Base-by-base conservation (phyloP, 2,329 filamentous ascomycete genomes). In the Fusarium coffeatum region DNA sequence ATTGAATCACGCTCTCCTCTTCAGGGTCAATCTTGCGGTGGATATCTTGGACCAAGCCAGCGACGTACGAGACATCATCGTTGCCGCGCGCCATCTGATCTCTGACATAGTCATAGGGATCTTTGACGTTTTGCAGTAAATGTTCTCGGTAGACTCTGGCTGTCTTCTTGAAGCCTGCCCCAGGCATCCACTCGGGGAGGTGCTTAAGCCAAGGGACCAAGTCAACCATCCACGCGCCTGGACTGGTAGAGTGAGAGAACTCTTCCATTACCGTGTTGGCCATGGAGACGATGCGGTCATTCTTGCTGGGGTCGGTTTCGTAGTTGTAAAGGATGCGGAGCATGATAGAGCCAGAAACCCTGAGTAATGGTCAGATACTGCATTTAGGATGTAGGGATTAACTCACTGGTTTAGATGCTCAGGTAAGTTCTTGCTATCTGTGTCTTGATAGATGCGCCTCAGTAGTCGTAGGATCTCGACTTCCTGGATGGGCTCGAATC, bases 301-400 rank as follows among this genome's bases (percentile, higher is more conserved):
- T 67, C 16, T 22, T 41, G 0, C 3, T 10, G 2, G 42, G 11
- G 12, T 62, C 46, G 8, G 56, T 63, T 5, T 51, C 23, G 11
- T 67, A 67, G 8, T 62, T 63, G 18, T 67, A 67, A 0, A 67
- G 45, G 4, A 67, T 62, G 1, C 46, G 56, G 7, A 67, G 56
- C 63, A 67, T 67, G 18, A 67, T 67, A 0, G 64, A 67, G 0
- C 64, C 64, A 2, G 63, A 46, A 8, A 32, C 30, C 22, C 64
- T 67, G 0, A 0, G 1, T 1, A 4, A 6, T 2, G 3, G 25
- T 66, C 6, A 66, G 45, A 8, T 12, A 8, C 4, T 22, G 5
- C 3, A 5, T 6, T 1, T 1, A 0, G 4, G 8, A 6, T 0
- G 2, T 3, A 8, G 5, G 5, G 13, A 2, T 15, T 6, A 1